phyloP scores from a whole-genome alignment of 805 yeast genomes.

The Limtongia smithiae region DNA sequence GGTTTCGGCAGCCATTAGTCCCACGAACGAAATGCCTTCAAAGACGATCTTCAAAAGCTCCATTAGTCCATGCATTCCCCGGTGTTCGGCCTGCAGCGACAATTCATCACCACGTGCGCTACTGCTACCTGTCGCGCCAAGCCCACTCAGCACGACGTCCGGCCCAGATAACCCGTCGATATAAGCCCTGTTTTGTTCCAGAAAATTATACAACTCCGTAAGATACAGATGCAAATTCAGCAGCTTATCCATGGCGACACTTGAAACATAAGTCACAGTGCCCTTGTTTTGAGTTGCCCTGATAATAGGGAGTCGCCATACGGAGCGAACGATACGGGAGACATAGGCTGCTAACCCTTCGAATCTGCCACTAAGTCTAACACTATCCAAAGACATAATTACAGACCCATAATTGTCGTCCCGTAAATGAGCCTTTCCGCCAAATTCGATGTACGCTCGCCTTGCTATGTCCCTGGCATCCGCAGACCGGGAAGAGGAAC shows the following conservation, averaged over 20 bases:
- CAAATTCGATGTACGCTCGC: conserved; percentile 37
- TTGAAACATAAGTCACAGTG: conserved; percentile 5
- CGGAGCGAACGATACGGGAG: conserved; percentile 70
- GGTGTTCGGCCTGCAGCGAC: conserved; percentile 74
- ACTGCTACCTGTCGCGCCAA: conserved; percentile 33
- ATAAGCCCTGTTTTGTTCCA: conserved; percentile 46
- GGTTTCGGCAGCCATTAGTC: conserved; percentile 65
- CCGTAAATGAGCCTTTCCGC: conserved; percentile 38
- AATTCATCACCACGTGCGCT: conserved; percentile 35
- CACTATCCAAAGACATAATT: conserved; percentile 37
- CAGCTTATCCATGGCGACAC: conserved; percentile 27
- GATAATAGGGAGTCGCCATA: conserved; percentile 76
- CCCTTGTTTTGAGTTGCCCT: conserved; percentile 16
- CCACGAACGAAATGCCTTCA: conserved; percentile 86
- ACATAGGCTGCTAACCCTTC: conserved; percentile 80
- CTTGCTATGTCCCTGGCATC: conserved; percentile 37
- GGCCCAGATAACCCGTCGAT: conserved; percentile 43
- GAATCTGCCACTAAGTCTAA: conserved; percentile 85
- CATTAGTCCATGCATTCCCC: conserved; percentile 75
- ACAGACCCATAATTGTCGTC: conserved; percentile 30
- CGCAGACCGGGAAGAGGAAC: conserved; percentile 37
- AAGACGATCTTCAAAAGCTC: conserved; percentile 73
- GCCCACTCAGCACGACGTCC: conserved; percentile 25
- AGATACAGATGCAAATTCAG: conserved; percentile 35
- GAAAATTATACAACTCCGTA: conserved; percentile 37